Evolutionary conservation across 257 asterid genomes (phyloP), one percentile per base, ranked within the genome.

Genomic region (Galeopsis tetrahit): DNA sequence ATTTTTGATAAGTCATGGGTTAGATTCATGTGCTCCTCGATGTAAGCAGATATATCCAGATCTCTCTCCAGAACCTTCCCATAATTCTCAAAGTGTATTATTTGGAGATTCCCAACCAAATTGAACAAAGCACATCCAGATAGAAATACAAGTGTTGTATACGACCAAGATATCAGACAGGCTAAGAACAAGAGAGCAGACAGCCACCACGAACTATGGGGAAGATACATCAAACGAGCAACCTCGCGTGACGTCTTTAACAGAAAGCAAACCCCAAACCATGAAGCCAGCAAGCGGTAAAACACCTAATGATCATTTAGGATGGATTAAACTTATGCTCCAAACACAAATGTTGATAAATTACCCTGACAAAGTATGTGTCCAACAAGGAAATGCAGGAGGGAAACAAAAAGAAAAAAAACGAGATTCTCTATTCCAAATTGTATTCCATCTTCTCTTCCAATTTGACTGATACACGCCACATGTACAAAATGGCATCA

Each of bases 81-180:
- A 60, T 86, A 92, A 66, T 86, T 83, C 42, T 92, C 96, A 10
- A 89, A 92, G 79, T 84, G 90, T 75, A 89, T 82, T 31, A 91
- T 80, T 86, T 86, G 98, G 78, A 92, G 77, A 81, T 88, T 92
- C 7, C 92, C 96, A 35, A 86, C 89, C 85, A 92, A 80, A 77
- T 90, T 74, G 79, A 89, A 89, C 72, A 92, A 34, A 36, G 88
- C 89, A 59, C 92, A 81, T 46, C 96, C 98, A 60, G 85, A 69
- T 7, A 92, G 80, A 82, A 88, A 92, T n/a, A 92, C 73, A 28
- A 89, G 63, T 0, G 91, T 88, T 10, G 90, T 66, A 61, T 92
- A 92, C 10, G 96, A 76, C 96, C 95, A 92, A 36, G 98, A 85
- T 35, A 86, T 42, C 10, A 92, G 77, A 33, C 88, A 83, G 70